Evolutionary conservation across 148 eudicot species (phyloP), one percentile per base, ranked within the genome.

Genomic region (Diospyros kaki): DNA sequence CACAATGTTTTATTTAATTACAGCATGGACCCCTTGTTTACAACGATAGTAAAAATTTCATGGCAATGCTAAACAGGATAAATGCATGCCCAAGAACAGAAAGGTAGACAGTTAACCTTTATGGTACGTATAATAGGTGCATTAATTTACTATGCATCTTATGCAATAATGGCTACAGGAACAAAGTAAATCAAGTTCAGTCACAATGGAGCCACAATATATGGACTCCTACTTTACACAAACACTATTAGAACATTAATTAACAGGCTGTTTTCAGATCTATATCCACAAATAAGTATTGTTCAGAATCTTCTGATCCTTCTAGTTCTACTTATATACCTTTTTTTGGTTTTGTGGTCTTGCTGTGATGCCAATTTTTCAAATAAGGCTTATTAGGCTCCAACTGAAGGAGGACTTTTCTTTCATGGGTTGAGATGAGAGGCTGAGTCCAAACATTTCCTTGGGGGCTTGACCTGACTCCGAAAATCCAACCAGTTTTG

Each of bases 361-460:
- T 28, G 0, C 28, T 28, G 28, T 28, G 28, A 28, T 12, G 72
- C 45, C 72, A 69, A 69, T 52, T 58, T 59, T 69, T 53, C 72
- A 39, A 28, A 28, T 28, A 28, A 28, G 28, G 28, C 28, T 28
- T 28, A 28, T 28, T 28, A 28, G 73, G 41, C 38, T 86, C 93
- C 91, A 87, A 77, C 87, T 87, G 62, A 84, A 89, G 14, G 96
- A 84, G 74, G 84, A 81, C 73, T 84, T 80, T 60, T 73, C 59
- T 71, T 50, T 86, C 2, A 79, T 40, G n/a, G 83, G 63, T 75
- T 75, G 86, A 1, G 85, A 79, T 14, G 83, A 52, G 73, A 89
- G 72, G 77, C 83, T 93, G 1, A 93, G 87, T 73, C 93, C 99
- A 38, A 96, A 87, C 85, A 89, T 87, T 78, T 93, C 98, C 79